Evolutionary conservation across 257 asterid genomes (phyloP), one percentile per base, ranked within the genome.

Genomic region (Haberlea rhodopensis): DNA sequence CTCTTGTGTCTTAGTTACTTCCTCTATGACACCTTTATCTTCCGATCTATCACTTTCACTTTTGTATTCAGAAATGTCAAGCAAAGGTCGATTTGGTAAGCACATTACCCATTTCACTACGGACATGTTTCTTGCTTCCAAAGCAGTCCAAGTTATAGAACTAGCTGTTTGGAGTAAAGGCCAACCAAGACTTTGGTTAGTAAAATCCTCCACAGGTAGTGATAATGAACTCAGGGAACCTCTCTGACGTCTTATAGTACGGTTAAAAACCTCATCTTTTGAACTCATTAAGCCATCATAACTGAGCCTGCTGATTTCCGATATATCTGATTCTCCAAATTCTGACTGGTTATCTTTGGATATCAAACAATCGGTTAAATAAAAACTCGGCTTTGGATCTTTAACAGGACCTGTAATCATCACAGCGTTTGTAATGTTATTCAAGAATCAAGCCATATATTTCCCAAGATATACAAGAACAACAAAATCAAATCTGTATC

Each of bases 81-180:
- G 19, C 60, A 31, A 63, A 27, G 95, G 78, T 23, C 96, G 73
- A 23, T 67, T 70, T 4, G 97, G 97, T 55, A 91, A 74, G 34
- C 74, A 86, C 95, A 86, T 86, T 46, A 80, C 96, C 97, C 96
- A 91, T 62, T 88, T 76, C 67, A 88, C 95, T 8, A 91, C 91
- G 0, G 97, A 86, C 96, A 86, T 79, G 52, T 86, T 83, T 72
- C 89, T 82, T 22, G 87, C 90, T 37, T 81, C 80, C 13, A 71
- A 28, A 32, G 81, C 65, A 18, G 75, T 70, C 49, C 76, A 80
- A 61, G 85, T 78, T 51, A 86, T 58, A 15, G 80, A 71, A 71
- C 86, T 81, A 2, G 82, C 62, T 32, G 91, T 82, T 68, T 79
- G 95, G 63, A 91, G 95, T 13, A 91, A 74, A 68, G 97, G 97